Base-by-base conservation (phyloP, 345 rosid species). In the Ceriops zippeliana region DNA sequence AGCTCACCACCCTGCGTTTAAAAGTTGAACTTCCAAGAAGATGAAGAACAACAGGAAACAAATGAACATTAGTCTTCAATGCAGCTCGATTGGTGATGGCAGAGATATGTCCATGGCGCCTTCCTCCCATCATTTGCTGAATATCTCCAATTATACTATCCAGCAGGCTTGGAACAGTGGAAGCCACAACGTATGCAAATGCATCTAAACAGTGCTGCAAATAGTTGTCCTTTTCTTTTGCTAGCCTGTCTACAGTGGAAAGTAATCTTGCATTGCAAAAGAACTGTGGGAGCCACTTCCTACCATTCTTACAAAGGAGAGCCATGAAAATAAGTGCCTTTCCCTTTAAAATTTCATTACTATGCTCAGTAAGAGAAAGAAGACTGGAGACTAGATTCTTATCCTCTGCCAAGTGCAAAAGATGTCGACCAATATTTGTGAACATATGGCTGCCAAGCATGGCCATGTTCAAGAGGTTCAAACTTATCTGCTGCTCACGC, bases 401-500 rank as follows among this genome's bases (percentile, higher is more conserved):
- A 65, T 91, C 99, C 83, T 95, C 99, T 52, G 77, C 72, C 79
- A 90, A 77, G 13, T 86, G 74, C 65, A 77, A 80, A 61, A 95
- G 89, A 79, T 88, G 86, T 60, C 98, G 82, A 70, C 96, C 98
- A 65, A 85, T 79, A 76, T 86, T 87, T 37, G 90, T 75, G 74
- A 87, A 79, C 74, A 81, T 31, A 52, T 95, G 96, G 81, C 91
- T 89, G 62, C 87, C 92, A 76, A 86, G 85, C 91, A 91, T 79
- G 74, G 88, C 86, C 89, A 95, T 81, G 72, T 86, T 91, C 61
- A 95, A 79, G 77, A 95, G 88, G 80, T 95, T 95, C 78, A 95
- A 78, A 76, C 96, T 80, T 73, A 91, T 79, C 84, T 95, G 97
- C 83, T 95, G 99, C 76, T 95, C 99, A 52, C 99, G 89, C 52